Base-by-base conservation (phyloP, 1,139 yeast species). In the Geotrichum siamense region DNA sequence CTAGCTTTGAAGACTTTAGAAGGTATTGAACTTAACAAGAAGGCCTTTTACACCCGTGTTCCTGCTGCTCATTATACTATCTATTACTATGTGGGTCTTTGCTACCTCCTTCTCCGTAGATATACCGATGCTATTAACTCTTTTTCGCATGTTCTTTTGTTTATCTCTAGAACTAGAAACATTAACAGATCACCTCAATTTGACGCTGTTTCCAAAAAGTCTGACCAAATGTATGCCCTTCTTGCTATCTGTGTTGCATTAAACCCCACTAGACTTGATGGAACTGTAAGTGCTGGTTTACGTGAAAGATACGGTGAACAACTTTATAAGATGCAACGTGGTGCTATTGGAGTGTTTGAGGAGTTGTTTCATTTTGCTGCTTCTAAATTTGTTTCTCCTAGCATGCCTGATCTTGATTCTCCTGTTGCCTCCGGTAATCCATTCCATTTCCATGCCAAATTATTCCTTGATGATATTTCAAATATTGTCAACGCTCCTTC, bases 191-290 rank as follows among this genome's bases (percentile, higher is more conserved):
- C 70, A 13, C 71, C 71, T 3, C 74, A 70, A 53, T 71, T 65
- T 50, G 74, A 71, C 53, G 59, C 64, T 32, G 69, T 70, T 41
- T 66, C 70, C 48, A 71, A 71, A 56, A 68, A 69, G 53, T 62
- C 71, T n/a, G 76, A 70, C 48, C 76, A 71, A 56, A 71, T 70
- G 74, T 70, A 69, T 52, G 74, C 76, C 6, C 60, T 71, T 38
- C 57, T 71, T 46, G 71, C 75, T 25, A 64, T 71, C 38, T 64
- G 72, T 44, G 63, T 69, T 36, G 70, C 74, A 16, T 58, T 71
- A 38, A 65, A 68, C 45, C 75, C 75, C 40, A 67, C 72, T 9
- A 64, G 72, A 52, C 54, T 71, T 26, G 75, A 71, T 49, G 75
- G 71, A 46, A 61, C 59, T 36, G 59, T 71, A 48, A 70, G 65